A percentile compares a stretch with the other conserved stretches of the same genome.
Evolutionary conservation across 352 stramenopile species (phyloP).

Genomic region (Phytopythium boreale): DNA sequence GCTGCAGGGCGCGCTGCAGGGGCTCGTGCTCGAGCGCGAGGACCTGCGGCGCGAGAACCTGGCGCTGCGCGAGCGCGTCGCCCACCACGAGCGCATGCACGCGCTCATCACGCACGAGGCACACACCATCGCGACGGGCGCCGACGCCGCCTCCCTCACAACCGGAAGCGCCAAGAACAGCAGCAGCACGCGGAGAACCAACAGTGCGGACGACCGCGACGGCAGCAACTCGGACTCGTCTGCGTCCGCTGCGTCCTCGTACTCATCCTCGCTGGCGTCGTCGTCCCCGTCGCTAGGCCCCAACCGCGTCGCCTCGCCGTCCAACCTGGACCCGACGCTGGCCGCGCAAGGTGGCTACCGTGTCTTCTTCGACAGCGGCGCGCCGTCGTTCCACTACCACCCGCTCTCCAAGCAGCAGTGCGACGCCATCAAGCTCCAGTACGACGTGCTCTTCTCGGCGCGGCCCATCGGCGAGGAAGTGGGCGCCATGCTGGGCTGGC

Average conservation of each 20-base stretch:
- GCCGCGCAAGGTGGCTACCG: conserved; percentile 14
- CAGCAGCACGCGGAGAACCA: neutral
- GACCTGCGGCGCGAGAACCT: conserved; percentile 37
- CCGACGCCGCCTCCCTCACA: neutral
- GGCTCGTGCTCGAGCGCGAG: conserved; percentile 35
- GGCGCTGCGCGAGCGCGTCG: conserved; percentile 24
- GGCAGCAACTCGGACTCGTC: conserved; percentile 25
- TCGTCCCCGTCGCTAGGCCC: conserved; percentile 13
- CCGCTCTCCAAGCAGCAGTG: conserved; percentile 27
- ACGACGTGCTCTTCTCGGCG: conserved; percentile 22
- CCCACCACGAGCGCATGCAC: conserved; percentile 20
- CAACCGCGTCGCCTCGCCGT: conserved; percentile 3
- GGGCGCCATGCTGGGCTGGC: conserved; percentile 30
- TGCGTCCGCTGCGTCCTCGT: conserved; percentile 12
- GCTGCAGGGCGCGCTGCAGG: conserved; percentile 14
- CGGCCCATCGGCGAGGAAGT: conserved; percentile 9
- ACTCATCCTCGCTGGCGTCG: conserved; percentile 19
- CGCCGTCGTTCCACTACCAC: conserved; percentile 35
- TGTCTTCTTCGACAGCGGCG: conserved; percentile 24
- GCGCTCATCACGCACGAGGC: conserved; percentile 10
- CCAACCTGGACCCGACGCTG: conserved; percentile 10
- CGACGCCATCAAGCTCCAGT: conserved; percentile 21
- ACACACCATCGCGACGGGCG: neutral
- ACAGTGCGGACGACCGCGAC: conserved; percentile 7
- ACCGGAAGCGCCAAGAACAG: neutral